Evolutionary conservation across 352 stramenopile species (phyloP).

Genomic region (Phytophthora sp.): DNA sequence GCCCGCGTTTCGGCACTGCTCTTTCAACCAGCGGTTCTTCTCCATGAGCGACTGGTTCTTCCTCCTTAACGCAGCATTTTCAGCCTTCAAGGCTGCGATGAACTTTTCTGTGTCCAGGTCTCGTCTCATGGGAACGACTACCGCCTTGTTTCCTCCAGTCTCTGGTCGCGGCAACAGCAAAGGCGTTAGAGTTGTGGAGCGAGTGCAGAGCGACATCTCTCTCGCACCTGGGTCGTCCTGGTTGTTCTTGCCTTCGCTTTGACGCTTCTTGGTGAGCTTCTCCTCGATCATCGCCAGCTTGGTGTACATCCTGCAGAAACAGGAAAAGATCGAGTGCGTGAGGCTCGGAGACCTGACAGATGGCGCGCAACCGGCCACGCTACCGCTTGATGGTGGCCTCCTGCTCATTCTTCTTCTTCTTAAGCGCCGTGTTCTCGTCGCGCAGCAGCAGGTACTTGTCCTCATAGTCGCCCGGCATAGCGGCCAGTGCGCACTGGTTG

Average conservation of each 20-base stretch:
- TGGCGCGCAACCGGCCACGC: too few species aligned
- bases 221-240: conserved; percentile 58
- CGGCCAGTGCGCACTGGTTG: conserved; percentile 11
- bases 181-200: too few species aligned
- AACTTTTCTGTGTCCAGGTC: conserved; percentile 86
- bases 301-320: conserved; percentile 79
- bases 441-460: conserved; percentile 86
- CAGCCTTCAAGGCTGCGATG: conserved; percentile 75
- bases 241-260: conserved; percentile 57
- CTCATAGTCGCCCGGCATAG: conserved; percentile 74
- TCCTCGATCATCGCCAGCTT: conserved; percentile 91
- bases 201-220: too few species aligned
- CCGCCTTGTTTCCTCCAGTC: conserved; percentile 30
- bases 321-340: too few species aligned
- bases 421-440: conserved; percentile 86
- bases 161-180: conserved; percentile 40
- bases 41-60: conserved; percentile 76
- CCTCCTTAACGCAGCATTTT: conserved; percentile 75
- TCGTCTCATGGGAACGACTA: conserved; percentile 42
- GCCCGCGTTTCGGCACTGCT: conserved; percentile 25
- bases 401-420: conserved; percentile 93
- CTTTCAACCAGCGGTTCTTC: conserved; percentile 71
- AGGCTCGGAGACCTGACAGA: too few species aligned
- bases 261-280: conserved; percentile 77
- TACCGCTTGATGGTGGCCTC: conserved; percentile 89